Conservation (phyloP, 352 stramenopile species). For the Globisporangium mamillatum region DNA sequence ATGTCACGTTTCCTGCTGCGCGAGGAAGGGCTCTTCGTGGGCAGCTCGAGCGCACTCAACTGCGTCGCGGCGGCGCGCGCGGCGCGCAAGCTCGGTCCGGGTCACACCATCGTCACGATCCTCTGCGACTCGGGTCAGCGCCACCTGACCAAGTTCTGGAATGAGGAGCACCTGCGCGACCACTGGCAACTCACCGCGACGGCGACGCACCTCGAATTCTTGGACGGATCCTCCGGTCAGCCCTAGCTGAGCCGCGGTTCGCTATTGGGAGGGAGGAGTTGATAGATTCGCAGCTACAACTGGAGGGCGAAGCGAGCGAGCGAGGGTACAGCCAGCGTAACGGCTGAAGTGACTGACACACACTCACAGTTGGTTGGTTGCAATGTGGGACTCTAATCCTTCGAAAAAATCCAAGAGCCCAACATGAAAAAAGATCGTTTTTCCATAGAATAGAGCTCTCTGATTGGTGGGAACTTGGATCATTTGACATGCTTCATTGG, state of each 20-base stretch:
- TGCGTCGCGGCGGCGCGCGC: slow-evolving; percentile 77
- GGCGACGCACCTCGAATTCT: slow-evolving; percentile 67
- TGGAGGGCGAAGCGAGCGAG: neutral
- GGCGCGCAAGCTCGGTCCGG: slow-evolving; percentile 69
- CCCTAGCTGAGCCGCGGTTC: slow-evolving; percentile 28
- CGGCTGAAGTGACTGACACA: neutral
- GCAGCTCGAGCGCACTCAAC: slow-evolving; percentile 86
- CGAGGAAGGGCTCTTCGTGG: slow-evolving; percentile 96
- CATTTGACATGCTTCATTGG: neutral
- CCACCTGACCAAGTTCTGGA: slow-evolving; percentile 89
- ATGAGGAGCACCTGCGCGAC: slow-evolving; percentile 67
- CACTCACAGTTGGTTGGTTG: neutral
- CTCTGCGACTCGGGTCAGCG: slow-evolving; percentile 88
- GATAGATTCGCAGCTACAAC: neutral
- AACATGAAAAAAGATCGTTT: slow-evolving; percentile 5
- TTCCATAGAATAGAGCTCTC: neutral
- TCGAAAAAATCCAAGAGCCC: slow-evolving; percentile 6
- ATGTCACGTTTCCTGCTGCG: slow-evolving; percentile 96
- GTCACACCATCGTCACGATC: slow-evolving; percentile 84
- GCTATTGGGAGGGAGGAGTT: neutral
- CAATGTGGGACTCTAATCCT: neutral
- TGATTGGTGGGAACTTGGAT: slow-evolving; percentile 1
- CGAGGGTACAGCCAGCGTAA: neutral
- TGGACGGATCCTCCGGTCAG: slow-evolving; percentile 64
- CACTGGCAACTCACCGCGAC: slow-evolving; percentile 59